Evolutionary conservation across 768 basidiomycete genomes (phyloP).

Genomic region (Pleurotus citrinopileatus): DNA sequence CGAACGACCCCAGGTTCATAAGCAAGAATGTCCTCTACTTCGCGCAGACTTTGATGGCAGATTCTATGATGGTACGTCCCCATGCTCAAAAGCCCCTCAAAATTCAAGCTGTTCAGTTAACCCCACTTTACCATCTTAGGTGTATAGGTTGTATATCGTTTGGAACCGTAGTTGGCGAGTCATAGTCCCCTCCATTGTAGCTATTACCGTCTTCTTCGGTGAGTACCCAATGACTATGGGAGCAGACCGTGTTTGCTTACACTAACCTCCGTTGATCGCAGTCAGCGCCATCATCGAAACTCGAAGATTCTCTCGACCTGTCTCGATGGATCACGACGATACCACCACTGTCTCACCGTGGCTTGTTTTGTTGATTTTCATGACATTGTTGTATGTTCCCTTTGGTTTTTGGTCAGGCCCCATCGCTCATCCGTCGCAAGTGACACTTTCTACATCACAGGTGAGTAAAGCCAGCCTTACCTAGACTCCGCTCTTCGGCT

Average conservation of each 20-base stretch:
- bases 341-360: neutral
- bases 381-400: neutral
- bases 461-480: neutral
- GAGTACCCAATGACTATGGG: neutral
- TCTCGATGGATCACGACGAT: neutral
- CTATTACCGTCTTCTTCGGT: neutral
- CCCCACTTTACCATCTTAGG: neutral
- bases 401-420: neutral
- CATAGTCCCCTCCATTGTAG: neutral
- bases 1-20: neutral
- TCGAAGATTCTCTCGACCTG: neutral
- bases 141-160: neutral
- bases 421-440: neutral
- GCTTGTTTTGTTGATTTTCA: neutral
- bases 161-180: neutral
- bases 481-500: neutral
- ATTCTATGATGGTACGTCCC: neutral
- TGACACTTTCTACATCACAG: neutral
- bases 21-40: neutral
- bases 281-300: neutral
- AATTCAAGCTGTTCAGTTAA: too few relatives aligned
- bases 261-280: neutral
- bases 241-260: too few relatives aligned
- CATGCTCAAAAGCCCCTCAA: too few relatives aligned
- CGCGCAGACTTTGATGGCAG: neutral